A percentile compares a stretch with the other conserved stretches of the same genome.
Conservation (phyloP, 2,329 filamentous ascomycete genomes). For the Elsinoe ampelina region DNA sequence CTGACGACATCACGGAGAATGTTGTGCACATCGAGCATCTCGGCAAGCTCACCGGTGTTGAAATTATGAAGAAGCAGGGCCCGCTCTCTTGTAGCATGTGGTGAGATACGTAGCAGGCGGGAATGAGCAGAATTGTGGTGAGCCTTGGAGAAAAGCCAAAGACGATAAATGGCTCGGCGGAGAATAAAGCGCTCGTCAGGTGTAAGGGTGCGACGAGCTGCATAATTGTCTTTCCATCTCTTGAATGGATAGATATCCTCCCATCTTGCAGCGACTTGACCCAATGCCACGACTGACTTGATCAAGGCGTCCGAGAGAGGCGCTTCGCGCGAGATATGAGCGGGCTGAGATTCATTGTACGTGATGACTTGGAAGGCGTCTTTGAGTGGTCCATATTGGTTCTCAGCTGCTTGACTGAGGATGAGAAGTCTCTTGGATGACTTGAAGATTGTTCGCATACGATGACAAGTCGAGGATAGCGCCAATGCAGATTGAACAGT, state of each 20-base stretch:
- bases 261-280: conserved; percentile 48
- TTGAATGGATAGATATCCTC: conserved; percentile 53
- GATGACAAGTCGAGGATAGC: conserved; percentile 46
- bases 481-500: conserved; percentile 45
- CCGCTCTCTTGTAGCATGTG: conserved; percentile 41
- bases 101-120: conserved; percentile 41
- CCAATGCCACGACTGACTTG: conserved; percentile 45
- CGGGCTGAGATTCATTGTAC: conserved; percentile 50
- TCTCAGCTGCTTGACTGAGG: conserved; percentile 44
- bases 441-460: conserved; percentile 44
- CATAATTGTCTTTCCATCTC: conserved; percentile 52
- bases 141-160: conserved; percentile 51
- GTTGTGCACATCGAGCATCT: conserved; percentile 49
- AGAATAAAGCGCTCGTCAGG: conserved; percentile 41
- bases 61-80: conserved; percentile 51
- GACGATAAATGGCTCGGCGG: conserved; percentile 49
- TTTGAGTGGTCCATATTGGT: conserved; percentile 48
- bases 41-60: conserved; percentile 45
- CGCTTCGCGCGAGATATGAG: conserved; percentile 44
- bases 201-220: conserved; percentile 45
- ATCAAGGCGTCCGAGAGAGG: conserved; percentile 48
- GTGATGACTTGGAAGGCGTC: conserved; percentile 53
- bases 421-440: conserved; percentile 47
- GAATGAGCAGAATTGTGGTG: conserved; percentile 47
- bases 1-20: conserved; percentile 49